Base-by-base conservation (phyloP, 2,329 filamentous ascomycete genomes). In the Trichoderma polysporum region DNA sequence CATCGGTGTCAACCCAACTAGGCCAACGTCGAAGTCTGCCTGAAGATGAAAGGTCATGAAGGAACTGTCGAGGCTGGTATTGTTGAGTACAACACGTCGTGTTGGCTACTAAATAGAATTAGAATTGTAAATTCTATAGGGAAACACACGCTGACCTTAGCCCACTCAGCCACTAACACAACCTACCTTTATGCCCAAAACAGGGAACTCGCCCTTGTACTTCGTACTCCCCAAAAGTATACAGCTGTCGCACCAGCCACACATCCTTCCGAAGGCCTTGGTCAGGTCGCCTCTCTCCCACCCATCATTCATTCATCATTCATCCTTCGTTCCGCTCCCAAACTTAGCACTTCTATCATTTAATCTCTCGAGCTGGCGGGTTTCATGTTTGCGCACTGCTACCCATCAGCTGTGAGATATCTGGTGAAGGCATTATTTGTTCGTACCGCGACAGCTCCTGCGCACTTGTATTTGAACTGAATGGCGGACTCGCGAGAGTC, bases 401-500 rank as follows among this genome's bases (percentile, higher is more conserved):
- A 25, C 25, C 7, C 37, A 27, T 35, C 49, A 6, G 17, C 2
- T 19, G 19, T 47, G 52, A 27, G 27, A 56, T 56, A 50, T 39
- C 9, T 27, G 27, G 33, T 25, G 35, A 25, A 47, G 29, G n/a
- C 3, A 56, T 22, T 2, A 47, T 8, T 17, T 25, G 13, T 10
- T n/a, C 49, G 13, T 33, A 63, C 25, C 8, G 17, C 59, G 13
- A n/a, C 13, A 45, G 15, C 39, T 47, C n/a, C 49, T n/a, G 52
- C n/a, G 17, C 25, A n/a, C 49, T 19, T 35, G 25, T 25, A 39
- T 50, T 56, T 56, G 58, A 39, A 31, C 19, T 27, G 33, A 31
- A 73, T 73, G 71, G 68, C 71, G 33, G 70, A 73, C 35, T 66
- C 68, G 27, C 60, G 70, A n/a, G 69, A 71, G 56, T 69, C 72